Evolutionary conservation across 768 basidiomycete genomes (phyloP).

Genomic region (Tubosaeta sp.): DNA sequence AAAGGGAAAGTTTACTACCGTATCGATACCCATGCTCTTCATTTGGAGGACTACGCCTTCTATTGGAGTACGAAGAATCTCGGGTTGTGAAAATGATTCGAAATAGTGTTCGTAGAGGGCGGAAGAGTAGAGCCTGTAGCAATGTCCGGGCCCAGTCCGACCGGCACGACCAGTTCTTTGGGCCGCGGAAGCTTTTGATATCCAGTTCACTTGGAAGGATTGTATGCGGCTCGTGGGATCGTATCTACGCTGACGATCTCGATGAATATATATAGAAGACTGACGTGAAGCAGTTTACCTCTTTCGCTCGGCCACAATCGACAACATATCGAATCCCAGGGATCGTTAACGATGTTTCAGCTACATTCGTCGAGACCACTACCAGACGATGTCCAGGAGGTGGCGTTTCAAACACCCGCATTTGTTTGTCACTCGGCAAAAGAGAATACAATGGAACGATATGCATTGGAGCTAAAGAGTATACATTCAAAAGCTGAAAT

Average conservation of each 20-base stretch:
- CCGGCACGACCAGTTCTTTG: constrained; percentile 97
- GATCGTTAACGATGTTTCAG: constrained; percentile 95
- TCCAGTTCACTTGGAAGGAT: constrained; percentile 89
- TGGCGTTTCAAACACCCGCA: constrained; percentile 85
- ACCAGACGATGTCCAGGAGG: constrained; percentile 81
- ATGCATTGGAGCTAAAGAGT: constrained; percentile 77
- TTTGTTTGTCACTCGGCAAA: constrained; percentile 89
- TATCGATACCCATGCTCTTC: constrained; percentile 98
- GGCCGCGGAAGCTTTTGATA: constrained; percentile 90
- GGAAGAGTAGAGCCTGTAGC: constrained; percentile 95
- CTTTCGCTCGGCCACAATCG: constrained; percentile 92
- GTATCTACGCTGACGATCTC: constrained; percentile 62
- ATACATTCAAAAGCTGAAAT: background rate
- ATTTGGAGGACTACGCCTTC: constrained; percentile 97
- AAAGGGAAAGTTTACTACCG: constrained; percentile 96
- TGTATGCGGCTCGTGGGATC: constrained; percentile 81
- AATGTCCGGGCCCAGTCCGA: constrained; percentile 96
- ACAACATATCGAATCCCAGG: constrained; percentile 98
- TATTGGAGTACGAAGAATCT: constrained; percentile 93
- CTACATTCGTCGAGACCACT: constrained; percentile 93
- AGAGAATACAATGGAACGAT: constrained; percentile 92
- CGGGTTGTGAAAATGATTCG: constrained; percentile 79
- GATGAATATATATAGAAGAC: background rate
- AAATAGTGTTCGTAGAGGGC: constrained; percentile 94
- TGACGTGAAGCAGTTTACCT: constrained; percentile 43